Base-by-base conservation (phyloP, 108 stramenopile genomes). In the Cyclotella kingstonii region DNA sequence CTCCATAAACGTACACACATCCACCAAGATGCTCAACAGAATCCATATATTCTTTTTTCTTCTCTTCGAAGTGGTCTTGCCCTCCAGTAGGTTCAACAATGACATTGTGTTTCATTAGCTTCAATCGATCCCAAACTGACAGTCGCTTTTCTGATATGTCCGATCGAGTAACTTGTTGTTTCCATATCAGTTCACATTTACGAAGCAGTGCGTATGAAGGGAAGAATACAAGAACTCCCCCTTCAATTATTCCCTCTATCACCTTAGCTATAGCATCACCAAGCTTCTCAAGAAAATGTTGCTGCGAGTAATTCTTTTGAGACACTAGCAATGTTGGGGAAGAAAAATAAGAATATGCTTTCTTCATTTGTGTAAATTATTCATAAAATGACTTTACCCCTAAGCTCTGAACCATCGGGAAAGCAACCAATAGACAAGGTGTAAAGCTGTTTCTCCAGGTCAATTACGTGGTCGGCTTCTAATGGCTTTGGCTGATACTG, bases 201-300 rank as follows among this genome's bases (percentile, higher is more conserved):
- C 71, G 44, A 43, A 90, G 66, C 25, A 84, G 60, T 8, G 61
- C 43, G 53, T 84, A 90, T 52, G 80, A 83, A 17, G 89, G 84
- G 5, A 90, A 63, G 53, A 90, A 90, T 6, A 90, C 71, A n/a
- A 90, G 53, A 19, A 83, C 77, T 7, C 90, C 90, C 31, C 90
- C 90, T 8, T 44, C 38, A 23, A 83, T 81, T 14, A 86, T 77
- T 14, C 75, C 43, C 58, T 77, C 83, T 3, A 84, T 61, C 9
- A 86, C 63, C 27, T 68, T 66, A 1, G 84, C 84, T 31, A 91
- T 68, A 0, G 86, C 63, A 63, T 81, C 60, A 7, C 90, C 90
- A 42, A 91, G 80, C 27, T 80, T 82, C 27, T 70, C 70, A 14
- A 82, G 54, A 61, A 83, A 91, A 0, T 48, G 68, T 3, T 59